Evolutionary conservation across 306 rosid genomes (phyloP).

Genomic region (Acacia confusa): DNA sequence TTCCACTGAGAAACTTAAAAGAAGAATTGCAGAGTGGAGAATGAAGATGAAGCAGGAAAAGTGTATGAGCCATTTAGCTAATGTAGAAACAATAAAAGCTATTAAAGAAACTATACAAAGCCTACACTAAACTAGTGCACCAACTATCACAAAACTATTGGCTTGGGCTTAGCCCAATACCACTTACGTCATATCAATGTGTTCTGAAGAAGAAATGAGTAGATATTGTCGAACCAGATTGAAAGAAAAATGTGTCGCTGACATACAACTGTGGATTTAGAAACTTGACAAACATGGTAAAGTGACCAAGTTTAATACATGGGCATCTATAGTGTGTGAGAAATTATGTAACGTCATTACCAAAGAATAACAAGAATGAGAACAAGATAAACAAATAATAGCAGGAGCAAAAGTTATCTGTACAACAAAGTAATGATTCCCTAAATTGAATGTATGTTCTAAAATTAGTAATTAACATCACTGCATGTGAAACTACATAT

Average conservation of each 20-base stretch:
- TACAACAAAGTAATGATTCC: constrained; percentile 16
- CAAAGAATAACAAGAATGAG: not conserved
- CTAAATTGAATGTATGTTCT: not conserved
- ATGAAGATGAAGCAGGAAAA: not conserved
- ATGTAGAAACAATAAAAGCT: not conserved
- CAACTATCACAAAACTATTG: not conserved
- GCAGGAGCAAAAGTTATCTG: constrained; percentile 12
- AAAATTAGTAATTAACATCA: not conserved
- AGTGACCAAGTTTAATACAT: constrained; percentile 6
- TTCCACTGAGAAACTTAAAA: not conserved
- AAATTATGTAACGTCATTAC: not conserved
- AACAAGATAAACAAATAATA: constrained; percentile 20
- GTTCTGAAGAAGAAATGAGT: constrained; percentile 15
- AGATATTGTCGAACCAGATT: not conserved
- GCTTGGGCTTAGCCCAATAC: not conserved
- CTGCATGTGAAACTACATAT: not conserved
- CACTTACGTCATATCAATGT: not conserved
- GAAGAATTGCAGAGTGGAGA: not conserved
- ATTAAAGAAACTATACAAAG: not conserved
- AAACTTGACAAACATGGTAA: constrained; percentile 18
- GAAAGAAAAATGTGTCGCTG: not conserved
- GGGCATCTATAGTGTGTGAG: constrained; percentile 9
- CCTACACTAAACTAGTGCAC: not conserved
- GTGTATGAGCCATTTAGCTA: not conserved
- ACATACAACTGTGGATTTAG: not conserved